These are phyloP conservation scores for Aureobasidium zeae DNA, from an alignment of 2,329 filamentous ascomycete species.

Conservation along the genomic window DNA sequence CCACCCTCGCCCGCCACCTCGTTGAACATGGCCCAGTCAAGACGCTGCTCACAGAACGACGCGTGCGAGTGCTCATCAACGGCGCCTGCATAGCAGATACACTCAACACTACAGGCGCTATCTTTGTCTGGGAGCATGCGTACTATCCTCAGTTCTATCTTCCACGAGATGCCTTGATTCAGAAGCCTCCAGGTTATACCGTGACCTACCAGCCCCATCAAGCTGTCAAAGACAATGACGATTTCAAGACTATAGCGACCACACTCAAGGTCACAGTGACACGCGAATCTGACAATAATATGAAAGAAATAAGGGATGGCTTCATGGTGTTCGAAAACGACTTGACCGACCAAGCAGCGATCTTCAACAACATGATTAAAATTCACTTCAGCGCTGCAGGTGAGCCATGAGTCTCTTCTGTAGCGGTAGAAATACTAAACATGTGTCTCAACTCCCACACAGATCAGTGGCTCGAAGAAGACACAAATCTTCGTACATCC, in stretches of 20 bases:
- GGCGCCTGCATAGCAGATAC: constrained; percentile 29
- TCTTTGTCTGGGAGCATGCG: constrained; percentile 36
- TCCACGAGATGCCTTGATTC: constrained; percentile 18
- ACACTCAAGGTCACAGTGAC: constrained; percentile 21
- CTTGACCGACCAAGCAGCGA: constrained; percentile 2
- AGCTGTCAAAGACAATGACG: constrained; percentile 18
- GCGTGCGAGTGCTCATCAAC: constrained; percentile 27
- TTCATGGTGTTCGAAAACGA: constrained; percentile 25
- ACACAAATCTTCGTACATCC: constrained; percentile 53
- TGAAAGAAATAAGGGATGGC: constrained; percentile 21
- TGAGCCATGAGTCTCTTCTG: too few relatives aligned
- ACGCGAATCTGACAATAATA: not conserved
- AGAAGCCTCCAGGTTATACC: not conserved
- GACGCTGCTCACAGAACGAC: constrained; percentile 25
- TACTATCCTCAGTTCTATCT: constrained; percentile 39
- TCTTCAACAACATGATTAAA: constrained; percentile 15
- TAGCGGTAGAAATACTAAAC: too few relatives aligned
- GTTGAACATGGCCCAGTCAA: constrained; percentile 32
- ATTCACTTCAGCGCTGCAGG: constrained; percentile 16
- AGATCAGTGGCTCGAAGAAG: constrained; percentile 50
- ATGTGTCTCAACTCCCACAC: too few relatives aligned
- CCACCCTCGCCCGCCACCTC: constrained; percentile 34
- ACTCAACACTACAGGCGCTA: constrained; percentile 26
- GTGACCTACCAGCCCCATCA: constrained; percentile 18
- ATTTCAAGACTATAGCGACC: constrained; percentile 20